Evolutionary conservation across 345 rosid genomes (phyloP).

Genomic region (Rhizophora mangle): DNA sequence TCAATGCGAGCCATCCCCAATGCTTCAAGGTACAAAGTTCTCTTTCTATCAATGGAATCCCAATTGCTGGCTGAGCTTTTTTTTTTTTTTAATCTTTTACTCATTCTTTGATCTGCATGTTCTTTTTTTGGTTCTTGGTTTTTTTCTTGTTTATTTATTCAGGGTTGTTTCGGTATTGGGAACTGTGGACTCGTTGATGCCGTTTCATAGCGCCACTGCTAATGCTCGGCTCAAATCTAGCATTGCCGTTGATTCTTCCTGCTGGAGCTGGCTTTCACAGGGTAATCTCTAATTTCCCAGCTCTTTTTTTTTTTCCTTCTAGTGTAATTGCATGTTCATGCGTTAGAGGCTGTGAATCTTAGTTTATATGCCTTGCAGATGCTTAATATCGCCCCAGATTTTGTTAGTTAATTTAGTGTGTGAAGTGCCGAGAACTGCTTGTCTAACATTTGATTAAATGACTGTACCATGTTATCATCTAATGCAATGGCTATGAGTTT

Average conservation of each 20-base stretch:
- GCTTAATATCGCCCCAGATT: no score
- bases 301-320: not conserved
- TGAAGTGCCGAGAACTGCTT: no score
- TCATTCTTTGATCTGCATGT: not conserved
- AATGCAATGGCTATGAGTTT: no score
- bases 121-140: not conserved
- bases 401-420: no score
- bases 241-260: slow-evolving; percentile 78
- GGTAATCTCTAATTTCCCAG: slow-evolving; percentile 35
- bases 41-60: not conserved
- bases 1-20: slow-evolving; percentile 20
- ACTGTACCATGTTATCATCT: no score
- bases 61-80: not conserved
- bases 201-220: slow-evolving; percentile 78
- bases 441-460: no score
- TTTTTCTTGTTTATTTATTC: not conserved
- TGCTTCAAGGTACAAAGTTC: slow-evolving; percentile 45
- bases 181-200: slow-evolving; percentile 67
- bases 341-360: not conserved
- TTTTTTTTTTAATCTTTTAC: not conserved
- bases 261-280: slow-evolving; percentile 91
- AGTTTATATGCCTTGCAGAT: no score
- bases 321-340: not conserved
- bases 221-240: slow-evolving; percentile 74
- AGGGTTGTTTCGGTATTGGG: slow-evolving; percentile 67